These are phyloP conservation scores for Alnus rubra DNA, from an alignment of 306 rosid species.

Conservation along the genomic window DNA sequence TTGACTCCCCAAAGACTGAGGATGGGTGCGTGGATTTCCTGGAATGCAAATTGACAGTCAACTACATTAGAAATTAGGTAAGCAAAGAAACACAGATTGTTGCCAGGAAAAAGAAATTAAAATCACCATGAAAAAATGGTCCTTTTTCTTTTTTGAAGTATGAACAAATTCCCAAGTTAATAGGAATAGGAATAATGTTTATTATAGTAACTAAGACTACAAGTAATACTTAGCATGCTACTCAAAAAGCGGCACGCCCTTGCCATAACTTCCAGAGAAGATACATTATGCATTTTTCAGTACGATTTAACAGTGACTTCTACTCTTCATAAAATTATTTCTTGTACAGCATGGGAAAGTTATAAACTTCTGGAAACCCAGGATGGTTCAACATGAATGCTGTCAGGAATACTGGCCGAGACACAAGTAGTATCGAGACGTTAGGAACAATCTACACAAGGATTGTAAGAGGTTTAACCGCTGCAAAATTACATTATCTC, in stretches of 20 bases:
- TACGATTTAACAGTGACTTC: neutral
- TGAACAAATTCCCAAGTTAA: neutral
- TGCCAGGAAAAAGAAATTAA: neutral
- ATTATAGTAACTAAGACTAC: neutral
- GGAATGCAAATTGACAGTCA: constrained; percentile 33
- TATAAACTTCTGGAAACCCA: neutral
- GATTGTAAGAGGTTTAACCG: neutral
- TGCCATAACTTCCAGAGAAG: neutral
- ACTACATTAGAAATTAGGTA: constrained; percentile 21
- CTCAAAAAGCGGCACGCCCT: neutral
- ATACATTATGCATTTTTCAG: too few species aligned
- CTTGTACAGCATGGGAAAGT: neutral
- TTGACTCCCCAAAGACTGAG: constrained; percentile 89
- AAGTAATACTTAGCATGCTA: neutral
- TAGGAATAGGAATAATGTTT: neutral
- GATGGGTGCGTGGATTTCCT: constrained; percentile 97
- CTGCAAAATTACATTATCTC: neutral
- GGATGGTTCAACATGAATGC: neutral
- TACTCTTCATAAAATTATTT: neutral
- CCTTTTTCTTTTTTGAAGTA: neutral
- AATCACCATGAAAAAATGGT: neutral
- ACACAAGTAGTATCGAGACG: neutral
- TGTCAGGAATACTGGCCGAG: neutral
- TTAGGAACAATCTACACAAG: neutral
- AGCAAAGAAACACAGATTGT: neutral